Evolutionary conservation across 2,329 filamentous ascomycete species (phyloP), one percentile per base, ranked within the genome.

Genomic region (Colletotrichum sp.): DNA sequence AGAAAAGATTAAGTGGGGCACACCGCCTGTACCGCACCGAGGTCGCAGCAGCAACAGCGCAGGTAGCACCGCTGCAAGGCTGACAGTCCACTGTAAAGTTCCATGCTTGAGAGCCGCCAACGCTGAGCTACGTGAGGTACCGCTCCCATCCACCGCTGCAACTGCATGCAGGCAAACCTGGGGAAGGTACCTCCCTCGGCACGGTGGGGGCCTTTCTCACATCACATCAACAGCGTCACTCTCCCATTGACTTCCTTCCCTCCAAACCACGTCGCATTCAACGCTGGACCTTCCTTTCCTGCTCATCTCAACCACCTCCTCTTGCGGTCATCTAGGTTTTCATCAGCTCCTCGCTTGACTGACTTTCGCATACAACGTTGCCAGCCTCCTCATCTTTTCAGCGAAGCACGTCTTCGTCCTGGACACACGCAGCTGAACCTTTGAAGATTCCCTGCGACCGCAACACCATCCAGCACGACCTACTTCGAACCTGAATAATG

Each of bases 401-500:
- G 10, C 44, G 44, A 52, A 24, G 6, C 6, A 21, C 44, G n/a
- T 52, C n/a, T 21, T 52, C n/a, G 44, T 52, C 44, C 44, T 52
- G 44, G 44, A 52, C 44, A 52, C 44, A 52, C 44, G 44, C 44
- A 52, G 18, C 62, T 28, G 62, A 68, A 21, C 70, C 36, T 44
- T 18, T 21, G 16, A n/a, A 26, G 30, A 32, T 52, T 52, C 44
- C 44, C 44, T 52, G 44, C 44, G 6, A 21, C 59, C 36, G 30
- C 28, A 57, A 63, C 57, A 13, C 32, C 8, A 55, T 52, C 16
- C 8, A 28, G 13, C 55, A 18, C 21, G 36, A 18, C 39, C 24
- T 28, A 13, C 18, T 18, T 52, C n/a, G 16, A 26, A 34, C 65
- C 44, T 15, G 16, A 39, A 34, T 28, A 59, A 98, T 98, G 96